Conservation (phyloP, 2,329 filamentous ascomycete genomes). For the Aureobasidium sp. region DNA sequence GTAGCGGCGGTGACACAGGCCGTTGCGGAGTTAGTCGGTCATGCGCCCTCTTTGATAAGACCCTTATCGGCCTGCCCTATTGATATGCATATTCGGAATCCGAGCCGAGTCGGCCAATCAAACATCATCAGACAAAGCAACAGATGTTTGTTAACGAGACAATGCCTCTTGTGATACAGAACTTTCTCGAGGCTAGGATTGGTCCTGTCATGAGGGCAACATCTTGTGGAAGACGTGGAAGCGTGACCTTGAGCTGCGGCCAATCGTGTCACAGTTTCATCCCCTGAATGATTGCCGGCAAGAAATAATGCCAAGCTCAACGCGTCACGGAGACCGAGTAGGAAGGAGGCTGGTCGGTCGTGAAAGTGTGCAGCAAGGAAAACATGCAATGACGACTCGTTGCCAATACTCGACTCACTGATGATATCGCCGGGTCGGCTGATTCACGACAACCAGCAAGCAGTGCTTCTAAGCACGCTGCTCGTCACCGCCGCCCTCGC, state of each 20-base stretch:
- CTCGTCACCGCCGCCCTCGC: constrained; percentile 30
- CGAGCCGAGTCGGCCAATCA: background rate
- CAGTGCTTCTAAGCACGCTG: constrained; percentile 21
- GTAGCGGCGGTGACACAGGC: background rate
- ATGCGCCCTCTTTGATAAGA: constrained; percentile 10
- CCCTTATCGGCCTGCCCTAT: constrained; percentile 6
- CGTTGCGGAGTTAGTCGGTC: constrained; percentile 12
- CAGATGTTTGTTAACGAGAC: background rate
- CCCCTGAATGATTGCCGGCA: background rate
- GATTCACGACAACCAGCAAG: constrained; percentile 12
- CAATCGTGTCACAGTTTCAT: background rate
- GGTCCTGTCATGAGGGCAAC: background rate
- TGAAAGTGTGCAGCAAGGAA: background rate
- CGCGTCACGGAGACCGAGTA: background rate
- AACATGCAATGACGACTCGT: constrained; percentile 1
- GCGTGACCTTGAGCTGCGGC: background rate
- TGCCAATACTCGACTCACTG: background rate
- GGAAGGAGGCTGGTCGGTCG: background rate
- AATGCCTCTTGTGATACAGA: background rate
- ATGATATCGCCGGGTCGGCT: constrained; percentile 11
- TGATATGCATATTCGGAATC: constrained; percentile 3
- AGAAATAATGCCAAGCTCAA: constrained; percentile 6
- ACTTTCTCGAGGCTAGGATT: background rate
- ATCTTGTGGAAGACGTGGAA: background rate
- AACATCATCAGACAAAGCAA: background rate